Percentiles rank a stretch among this genome's conserved stretches.
Conservation (phyloP, 2,329 filamentous ascomycete genomes). For the Phaeosphaeria sp. region DNA sequence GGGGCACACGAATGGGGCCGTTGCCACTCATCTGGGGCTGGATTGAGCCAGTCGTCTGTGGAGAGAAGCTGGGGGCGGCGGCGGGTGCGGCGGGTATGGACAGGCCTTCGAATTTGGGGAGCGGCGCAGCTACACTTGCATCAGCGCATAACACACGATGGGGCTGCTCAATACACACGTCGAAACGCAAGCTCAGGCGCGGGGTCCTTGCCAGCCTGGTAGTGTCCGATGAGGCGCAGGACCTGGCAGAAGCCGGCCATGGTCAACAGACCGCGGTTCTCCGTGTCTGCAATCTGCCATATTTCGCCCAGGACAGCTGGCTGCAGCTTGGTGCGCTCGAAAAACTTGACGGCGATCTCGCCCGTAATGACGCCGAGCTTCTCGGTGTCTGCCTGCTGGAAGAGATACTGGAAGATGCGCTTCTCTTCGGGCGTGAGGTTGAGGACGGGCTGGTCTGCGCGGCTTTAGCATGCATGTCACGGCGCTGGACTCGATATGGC, state of each 20-base stretch:
- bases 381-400: slow-evolving; percentile 90
- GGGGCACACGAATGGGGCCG: slow-evolving; percentile 83
- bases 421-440: slow-evolving; percentile 93
- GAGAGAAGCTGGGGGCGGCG: slow-evolving; percentile 55
- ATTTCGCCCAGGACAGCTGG: slow-evolving; percentile 90
- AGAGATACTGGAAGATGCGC: slow-evolving; percentile 89
- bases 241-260: slow-evolving; percentile 93
- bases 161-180: slow-evolving; percentile 54
- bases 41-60: slow-evolving; percentile 44
- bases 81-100: slow-evolving; percentile 57
- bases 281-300: slow-evolving; percentile 98
- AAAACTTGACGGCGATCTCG: slow-evolving; percentile 95
- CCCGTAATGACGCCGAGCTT: slow-evolving; percentile 92
- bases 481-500: neutral
- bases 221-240: slow-evolving; percentile 91
- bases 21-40: slow-evolving; percentile 50
- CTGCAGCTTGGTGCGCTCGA: slow-evolving; percentile 91
- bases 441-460: slow-evolving; percentile 62
- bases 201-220: slow-evolving; percentile 85
- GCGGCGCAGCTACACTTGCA: slow-evolving; percentile 67
- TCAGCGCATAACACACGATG: slow-evolving; percentile 21
- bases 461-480: slow-evolving; percentile 23
- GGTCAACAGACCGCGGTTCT: slow-evolving; percentile 93
- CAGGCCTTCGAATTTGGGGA: slow-evolving; percentile 90
- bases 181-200: slow-evolving; percentile 81